These are phyloP conservation scores for Alectoria sarmentosa DNA, from an alignment of 495 filamentous ascomycete genomes.

Conservation along the genomic window DNA sequence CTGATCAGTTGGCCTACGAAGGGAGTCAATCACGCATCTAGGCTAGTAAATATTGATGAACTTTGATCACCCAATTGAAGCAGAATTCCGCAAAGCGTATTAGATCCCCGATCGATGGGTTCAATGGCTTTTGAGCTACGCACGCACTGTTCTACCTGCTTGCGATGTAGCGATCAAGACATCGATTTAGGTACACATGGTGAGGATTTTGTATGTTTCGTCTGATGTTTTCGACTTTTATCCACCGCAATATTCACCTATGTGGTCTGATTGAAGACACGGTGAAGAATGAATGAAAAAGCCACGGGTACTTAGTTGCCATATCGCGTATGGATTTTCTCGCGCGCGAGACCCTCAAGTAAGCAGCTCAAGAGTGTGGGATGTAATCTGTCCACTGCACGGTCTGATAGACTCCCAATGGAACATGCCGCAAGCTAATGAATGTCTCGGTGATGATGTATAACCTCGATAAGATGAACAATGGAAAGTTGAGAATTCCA, in stretches of 20 bases:
- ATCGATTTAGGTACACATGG: too few relatives aligned
- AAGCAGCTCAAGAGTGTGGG: conserved; percentile 2
- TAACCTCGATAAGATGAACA: not conserved
- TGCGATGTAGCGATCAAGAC: too few relatives aligned
- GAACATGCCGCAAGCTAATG: conserved; percentile 18
- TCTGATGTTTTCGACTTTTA: too few relatives aligned
- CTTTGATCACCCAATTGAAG: too few relatives aligned
- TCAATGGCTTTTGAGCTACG: too few relatives aligned
- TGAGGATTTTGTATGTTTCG: too few relatives aligned
- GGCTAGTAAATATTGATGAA: not conserved
- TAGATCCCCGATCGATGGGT: too few relatives aligned
- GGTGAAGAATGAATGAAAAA: not conserved
- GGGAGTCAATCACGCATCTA: not conserved
- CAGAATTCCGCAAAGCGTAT: too few relatives aligned
- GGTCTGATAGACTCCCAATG: conserved; percentile 11
- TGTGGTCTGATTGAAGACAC: too few relatives aligned
- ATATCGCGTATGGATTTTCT: not conserved
- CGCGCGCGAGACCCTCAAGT: not conserved
- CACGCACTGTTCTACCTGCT: too few relatives aligned
- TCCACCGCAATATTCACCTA: too few relatives aligned
- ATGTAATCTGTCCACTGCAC: conserved; percentile 10
- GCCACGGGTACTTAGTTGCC: not conserved
- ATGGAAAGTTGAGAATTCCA: not conserved
- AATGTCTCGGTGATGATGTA: conserved; percentile 14
- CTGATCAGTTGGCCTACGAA: not conserved